A percentile compares a stretch with the other conserved stretches of the same genome.
Evolutionary conservation across 2,329 filamentous ascomycete species (phyloP).

Genomic region (Trichoderma koningii): DNA sequence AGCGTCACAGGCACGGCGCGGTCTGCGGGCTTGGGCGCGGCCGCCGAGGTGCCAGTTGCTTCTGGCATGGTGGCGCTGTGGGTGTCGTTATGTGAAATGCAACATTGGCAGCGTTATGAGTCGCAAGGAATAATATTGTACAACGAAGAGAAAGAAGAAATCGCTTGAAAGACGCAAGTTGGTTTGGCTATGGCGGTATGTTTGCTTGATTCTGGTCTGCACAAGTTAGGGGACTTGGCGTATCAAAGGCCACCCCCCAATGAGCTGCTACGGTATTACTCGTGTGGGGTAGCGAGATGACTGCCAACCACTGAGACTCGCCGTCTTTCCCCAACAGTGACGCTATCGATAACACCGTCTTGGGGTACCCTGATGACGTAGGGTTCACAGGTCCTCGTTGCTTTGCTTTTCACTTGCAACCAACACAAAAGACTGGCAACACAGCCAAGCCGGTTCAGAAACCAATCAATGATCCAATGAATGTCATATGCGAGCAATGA

Average conservation of each 20-base stretch:
- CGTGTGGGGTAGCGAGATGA: slow-evolving; percentile 23
- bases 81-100: slow-evolving; percentile 3
- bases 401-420: too few relatives aligned
- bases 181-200: neutral
- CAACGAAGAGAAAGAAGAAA: neutral
- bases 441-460: too few relatives aligned
- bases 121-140: neutral
- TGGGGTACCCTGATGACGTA: slow-evolving; percentile 20
- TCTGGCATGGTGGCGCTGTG: slow-evolving; percentile 25
- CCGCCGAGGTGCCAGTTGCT: slow-evolving; percentile 27
- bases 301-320: neutral
- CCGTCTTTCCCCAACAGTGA: neutral
- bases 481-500: neutral
- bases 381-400: neutral
- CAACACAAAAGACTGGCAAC: too few relatives aligned
- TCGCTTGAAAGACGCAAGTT: neutral
- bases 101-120: slow-evolving; percentile 5
- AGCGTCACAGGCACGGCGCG: slow-evolving; percentile 73
- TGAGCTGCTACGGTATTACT: slow-evolving; percentile 5
- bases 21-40: slow-evolving; percentile 31
- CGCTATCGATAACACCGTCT: slow-evolving; percentile 22
- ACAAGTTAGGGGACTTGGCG: slow-evolving; percentile 17
- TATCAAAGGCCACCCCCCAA: slow-evolving; percentile 2
- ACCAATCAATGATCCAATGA: too few relatives aligned
- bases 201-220: neutral